phyloP scores from a whole-genome alignment of 2,329 filamentous ascomycete genomes.

The Colletotrichum coccodes region DNA sequence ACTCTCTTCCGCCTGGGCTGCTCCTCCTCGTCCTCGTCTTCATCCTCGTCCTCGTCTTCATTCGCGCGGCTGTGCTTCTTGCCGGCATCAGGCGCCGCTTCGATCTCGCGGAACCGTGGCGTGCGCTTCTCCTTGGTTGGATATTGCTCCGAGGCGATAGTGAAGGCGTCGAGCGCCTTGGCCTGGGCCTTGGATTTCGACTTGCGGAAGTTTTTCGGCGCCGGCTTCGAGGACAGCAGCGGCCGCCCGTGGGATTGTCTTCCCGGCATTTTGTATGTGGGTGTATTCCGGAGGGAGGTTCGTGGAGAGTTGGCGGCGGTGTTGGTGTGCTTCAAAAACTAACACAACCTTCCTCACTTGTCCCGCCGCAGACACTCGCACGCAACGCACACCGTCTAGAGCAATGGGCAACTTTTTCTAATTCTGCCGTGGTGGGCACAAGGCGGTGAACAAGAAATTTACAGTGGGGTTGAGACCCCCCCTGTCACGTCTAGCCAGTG shows the following conservation, averaged over 20 bases:
- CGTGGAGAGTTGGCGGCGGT: not conserved
- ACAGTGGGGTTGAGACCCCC: conserved; percentile 7
- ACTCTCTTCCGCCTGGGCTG: conserved; percentile 54
- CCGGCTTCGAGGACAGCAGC: conserved; percentile 50
- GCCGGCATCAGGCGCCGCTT: conserved; percentile 47
- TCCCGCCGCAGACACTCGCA: not conserved
- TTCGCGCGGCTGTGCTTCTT: conserved; percentile 34
- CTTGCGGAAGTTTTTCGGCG: conserved; percentile 50
- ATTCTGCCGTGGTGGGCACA: conserved; percentile 34
- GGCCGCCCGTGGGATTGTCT: conserved; percentile 68
- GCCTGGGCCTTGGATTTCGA: conserved; percentile 59
- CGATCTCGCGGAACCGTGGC: conserved; percentile 61
- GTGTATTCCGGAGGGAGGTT: not conserved
- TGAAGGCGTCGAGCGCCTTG: conserved; percentile 66
- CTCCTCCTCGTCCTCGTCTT: conserved; percentile 56
- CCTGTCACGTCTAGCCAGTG: not conserved
- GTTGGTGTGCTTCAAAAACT: not conserved
- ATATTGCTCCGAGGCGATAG: conserved; percentile 64
- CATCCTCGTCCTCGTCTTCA: conserved; percentile 41
- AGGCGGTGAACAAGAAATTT: conserved; percentile 35
- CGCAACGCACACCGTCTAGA: not conserved
- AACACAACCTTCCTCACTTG: not conserved
- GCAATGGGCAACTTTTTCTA: conserved; percentile 27
- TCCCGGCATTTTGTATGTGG: conserved; percentile 60
- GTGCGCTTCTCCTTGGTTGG: conserved; percentile 58